Evolutionary conservation across 1,139 yeast genomes (phyloP).

Genomic region (Eremothecium sinecaudum): DNA sequence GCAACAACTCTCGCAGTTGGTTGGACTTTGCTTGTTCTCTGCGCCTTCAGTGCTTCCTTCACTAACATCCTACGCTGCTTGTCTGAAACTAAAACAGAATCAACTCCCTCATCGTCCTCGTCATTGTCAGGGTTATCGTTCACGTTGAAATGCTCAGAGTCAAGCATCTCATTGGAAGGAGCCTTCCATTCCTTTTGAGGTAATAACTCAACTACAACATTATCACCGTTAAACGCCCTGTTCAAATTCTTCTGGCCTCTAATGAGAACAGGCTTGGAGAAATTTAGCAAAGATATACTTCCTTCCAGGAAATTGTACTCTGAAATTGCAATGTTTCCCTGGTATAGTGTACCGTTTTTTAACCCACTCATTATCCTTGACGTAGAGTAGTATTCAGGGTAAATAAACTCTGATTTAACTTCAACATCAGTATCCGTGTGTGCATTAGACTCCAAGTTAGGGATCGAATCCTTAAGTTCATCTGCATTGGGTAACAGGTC

Average conservation of each 20-base stretch:
- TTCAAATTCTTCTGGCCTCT: constrained; percentile 79
- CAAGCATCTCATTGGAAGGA: constrained; percentile 71
- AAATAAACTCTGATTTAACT: constrained; percentile 44
- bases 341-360: constrained; percentile 77
- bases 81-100: constrained; percentile 46
- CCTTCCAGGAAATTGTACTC: constrained; percentile 88
- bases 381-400: constrained; percentile 69
- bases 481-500: constrained; percentile 66
- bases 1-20: constrained; percentile 94
- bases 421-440: constrained; percentile 20
- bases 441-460: constrained; percentile 39
- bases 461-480: constrained; percentile 72
- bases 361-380: constrained; percentile 87
- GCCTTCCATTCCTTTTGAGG: constrained; percentile 85
- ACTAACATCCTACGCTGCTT: constrained; percentile 66
- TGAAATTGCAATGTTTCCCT: constrained; percentile 72
- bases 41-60: constrained; percentile 62
- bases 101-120: constrained; percentile 23
- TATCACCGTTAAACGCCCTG: constrained; percentile 86
- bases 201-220: constrained; percentile 80
- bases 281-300: constrained; percentile 59
- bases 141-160: constrained; percentile 58
- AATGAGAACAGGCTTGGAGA: constrained; percentile 73
- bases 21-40: constrained; percentile 48
- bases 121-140: constrained; percentile 49